Percentiles rank a stretch among this genome's conserved stretches.
phyloP scores from a whole-genome alignment of 2,329 filamentous ascomycete species.

The Aureobasidium uvarum region DNA sequence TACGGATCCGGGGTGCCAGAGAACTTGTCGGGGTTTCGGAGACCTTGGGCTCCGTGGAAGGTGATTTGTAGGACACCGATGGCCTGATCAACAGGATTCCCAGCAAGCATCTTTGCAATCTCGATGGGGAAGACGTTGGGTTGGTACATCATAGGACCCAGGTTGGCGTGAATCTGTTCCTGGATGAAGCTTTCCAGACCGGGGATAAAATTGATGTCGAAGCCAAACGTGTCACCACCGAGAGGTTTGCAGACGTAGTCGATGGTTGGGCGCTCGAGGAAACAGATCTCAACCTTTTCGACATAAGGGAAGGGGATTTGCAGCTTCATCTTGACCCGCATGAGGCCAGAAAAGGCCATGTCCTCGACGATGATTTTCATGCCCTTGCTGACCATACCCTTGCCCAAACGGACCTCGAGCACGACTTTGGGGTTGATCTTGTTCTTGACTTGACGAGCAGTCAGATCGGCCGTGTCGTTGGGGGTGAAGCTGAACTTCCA shows the following conservation, averaged over 20 bases:
- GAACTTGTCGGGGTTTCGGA: conserved; percentile 96
- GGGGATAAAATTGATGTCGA: conserved; percentile 99
- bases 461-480: conserved; percentile 90
- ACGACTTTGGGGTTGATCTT: conserved; percentile 98
- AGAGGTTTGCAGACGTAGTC: conserved; percentile 98
- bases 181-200: conserved; percentile 90
- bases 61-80: conserved; percentile 92
- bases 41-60: conserved; percentile 82
- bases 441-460: conserved; percentile 81
- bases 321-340: conserved; percentile 97
- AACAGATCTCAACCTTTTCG: conserved; percentile 91
- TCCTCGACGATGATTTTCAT: conserved; percentile 97
- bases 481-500: conserved; percentile 99
- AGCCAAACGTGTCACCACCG: conserved; percentile 90
- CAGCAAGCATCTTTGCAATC: conserved; percentile 96
- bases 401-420: conserved; percentile 89
- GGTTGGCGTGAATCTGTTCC: conserved; percentile 91
- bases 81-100: conserved; percentile 89
- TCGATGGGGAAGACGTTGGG: conserved; percentile 98
- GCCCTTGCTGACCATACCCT: conserved; percentile 95
- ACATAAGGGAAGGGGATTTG: conserved; percentile 95
- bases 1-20: conserved; percentile 91
- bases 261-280: conserved; percentile 81
- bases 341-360: conserved; percentile 91
- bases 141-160: conserved; percentile 96